Evolutionary conservation across 768 basidiomycete genomes (phyloP).

Genomic region (Dioszegia hungarica): DNA sequence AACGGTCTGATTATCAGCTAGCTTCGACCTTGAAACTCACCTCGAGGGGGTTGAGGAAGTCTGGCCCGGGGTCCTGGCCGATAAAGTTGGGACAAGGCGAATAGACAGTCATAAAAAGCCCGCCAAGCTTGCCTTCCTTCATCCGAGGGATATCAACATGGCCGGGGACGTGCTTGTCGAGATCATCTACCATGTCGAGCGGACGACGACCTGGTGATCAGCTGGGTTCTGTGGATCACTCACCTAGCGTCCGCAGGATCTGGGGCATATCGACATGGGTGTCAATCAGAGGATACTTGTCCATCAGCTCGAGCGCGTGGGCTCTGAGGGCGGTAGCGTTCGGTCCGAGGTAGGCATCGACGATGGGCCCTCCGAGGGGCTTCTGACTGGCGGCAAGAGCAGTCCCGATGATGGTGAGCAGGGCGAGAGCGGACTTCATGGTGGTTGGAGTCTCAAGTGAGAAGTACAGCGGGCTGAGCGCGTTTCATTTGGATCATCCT

Average conservation of each 20-base stretch:
- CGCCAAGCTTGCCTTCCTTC: conserved; percentile 12
- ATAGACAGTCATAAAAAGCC: conserved; percentile 7
- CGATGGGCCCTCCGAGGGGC: neutral
- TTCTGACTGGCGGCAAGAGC: neutral
- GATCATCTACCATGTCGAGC: conserved; percentile 2
- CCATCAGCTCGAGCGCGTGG: neutral
- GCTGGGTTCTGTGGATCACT: neutral
- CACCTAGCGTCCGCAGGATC: conserved; percentile 6
- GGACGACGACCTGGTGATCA: neutral
- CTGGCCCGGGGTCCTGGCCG: conserved; percentile 10
- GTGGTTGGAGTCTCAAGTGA: neutral
- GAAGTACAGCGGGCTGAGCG: too few species aligned
- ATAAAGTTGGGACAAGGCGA: conserved; percentile 10
- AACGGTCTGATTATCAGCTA: conserved; percentile 8
- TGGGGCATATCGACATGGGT: conserved; percentile 16
- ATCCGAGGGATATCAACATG: conserved; percentile 18
- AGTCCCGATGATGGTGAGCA: too few species aligned
- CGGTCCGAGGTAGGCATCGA: neutral
- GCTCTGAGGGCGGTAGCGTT: neutral
- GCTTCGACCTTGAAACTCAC: neutral
- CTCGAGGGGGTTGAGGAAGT: conserved; percentile 6
- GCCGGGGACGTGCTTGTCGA: conserved; percentile 5
- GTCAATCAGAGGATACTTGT: conserved; percentile 12
- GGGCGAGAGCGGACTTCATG: neutral
- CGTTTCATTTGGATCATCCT: too few species aligned